Evolutionary conservation across 805 yeast species (phyloP), one percentile per base, ranked within the genome.

Genomic region (Cyberlindnera amylophila): DNA sequence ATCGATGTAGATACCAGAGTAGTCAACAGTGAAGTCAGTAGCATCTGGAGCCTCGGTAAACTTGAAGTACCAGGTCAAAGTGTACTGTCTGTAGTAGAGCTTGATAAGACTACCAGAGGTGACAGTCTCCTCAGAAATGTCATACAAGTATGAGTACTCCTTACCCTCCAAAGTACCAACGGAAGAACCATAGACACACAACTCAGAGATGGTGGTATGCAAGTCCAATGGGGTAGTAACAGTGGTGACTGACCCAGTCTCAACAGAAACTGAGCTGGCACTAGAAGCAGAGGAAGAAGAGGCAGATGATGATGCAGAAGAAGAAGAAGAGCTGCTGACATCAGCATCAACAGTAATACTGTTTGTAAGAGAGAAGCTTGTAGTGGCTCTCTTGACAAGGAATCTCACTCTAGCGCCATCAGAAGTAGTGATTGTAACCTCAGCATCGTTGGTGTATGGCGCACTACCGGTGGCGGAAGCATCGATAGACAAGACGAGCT

Each of bases 1-100:
- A 4, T 33, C 8, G 15, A 50, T 15, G 11, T 34, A 23, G 5
- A 31, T 10, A 19, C 49, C 54, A 15, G 34, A 38, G 15, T 34
- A 32, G 23, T 12, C 8, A 10, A 39, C 41, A 13, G 16, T 31
- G 38, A 50, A 50, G 12, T 27, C 38, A 24, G 36, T 19, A 15
- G 52, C 54, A 37, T 36, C 29, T 4, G 42, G 24, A 2, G 41
- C 15, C 11, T 47, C 43, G 14, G 33, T 24, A 34, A 50, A 50
- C 6, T 29, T 19, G 30, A 50, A 47, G 39, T 35, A 44, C 53
- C 53, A 50, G 7, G 47, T 47, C 24, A 50, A 13, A 14, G 51
- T 39, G 35, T 34, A 46, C 13, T 27, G 39, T 17, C 39, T 33
- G 39, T 42, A 42, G 14, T 15, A 10, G 19, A 34, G 18, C 18